These are phyloP conservation scores for Coniosporium uncinatum DNA, from an alignment of 2,329 filamentous ascomycete genomes.

Conservation along the genomic window DNA sequence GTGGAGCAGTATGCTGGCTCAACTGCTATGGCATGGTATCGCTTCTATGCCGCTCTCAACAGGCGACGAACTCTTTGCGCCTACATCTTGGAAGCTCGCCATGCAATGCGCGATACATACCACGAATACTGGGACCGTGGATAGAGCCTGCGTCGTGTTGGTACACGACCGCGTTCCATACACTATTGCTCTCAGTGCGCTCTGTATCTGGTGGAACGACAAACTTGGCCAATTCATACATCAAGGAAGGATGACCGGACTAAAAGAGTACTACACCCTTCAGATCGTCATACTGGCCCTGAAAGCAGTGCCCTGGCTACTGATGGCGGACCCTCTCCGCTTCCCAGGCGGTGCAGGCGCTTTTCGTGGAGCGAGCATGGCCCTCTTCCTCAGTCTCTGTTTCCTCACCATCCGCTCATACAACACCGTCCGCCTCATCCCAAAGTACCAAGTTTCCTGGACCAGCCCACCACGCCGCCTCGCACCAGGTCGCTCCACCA, in stretches of 20 bases:
- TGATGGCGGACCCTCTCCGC: conserved; percentile 13
- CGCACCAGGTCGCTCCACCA: background rate
- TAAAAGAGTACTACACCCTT: conserved; percentile 60
- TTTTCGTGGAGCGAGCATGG: conserved; percentile 46
- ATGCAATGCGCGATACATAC: background rate
- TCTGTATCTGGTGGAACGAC: conserved; percentile 65
- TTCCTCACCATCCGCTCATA: conserved; percentile 8
- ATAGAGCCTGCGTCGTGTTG: conserved; percentile 20
- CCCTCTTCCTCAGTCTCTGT: conserved; percentile 42
- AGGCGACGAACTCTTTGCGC: background rate
- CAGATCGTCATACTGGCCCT: conserved; percentile 54
- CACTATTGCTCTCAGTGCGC: conserved; percentile 31
- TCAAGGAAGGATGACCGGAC: conserved; percentile 47
- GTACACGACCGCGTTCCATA: too few relatives aligned
- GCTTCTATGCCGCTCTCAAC: conserved; percentile 5
- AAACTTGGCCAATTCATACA: conserved; percentile 58
- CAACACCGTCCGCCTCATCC: background rate
- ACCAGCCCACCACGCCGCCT: background rate
- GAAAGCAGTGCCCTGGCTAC: conserved; percentile 36
- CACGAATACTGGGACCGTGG: background rate
- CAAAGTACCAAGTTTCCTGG: background rate
- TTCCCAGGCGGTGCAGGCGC: conserved; percentile 14
- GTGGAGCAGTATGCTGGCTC: conserved; percentile 27
- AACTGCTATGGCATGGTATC: conserved; percentile 26
- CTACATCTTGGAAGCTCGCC: background rate